Evolutionary conservation across 2,329 filamentous ascomycete species (phyloP).

Genomic region (Botryosphaeria agaves): DNA sequence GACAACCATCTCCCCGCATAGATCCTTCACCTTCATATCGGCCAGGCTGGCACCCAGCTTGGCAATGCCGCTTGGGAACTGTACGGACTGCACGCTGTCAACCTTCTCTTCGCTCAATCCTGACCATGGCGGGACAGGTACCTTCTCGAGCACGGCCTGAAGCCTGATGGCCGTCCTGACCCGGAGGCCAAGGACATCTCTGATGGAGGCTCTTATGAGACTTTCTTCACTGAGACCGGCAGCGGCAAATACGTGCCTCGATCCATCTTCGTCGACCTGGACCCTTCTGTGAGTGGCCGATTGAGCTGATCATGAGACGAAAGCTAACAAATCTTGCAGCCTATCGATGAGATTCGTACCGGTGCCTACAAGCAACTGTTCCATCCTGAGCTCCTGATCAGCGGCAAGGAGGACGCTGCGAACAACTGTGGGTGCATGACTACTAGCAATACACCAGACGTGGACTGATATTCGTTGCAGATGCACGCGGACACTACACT

Average conservation of each 20-base stretch:
- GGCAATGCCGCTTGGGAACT: constrained; percentile 63
- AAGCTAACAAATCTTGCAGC: constrained; percentile 16
- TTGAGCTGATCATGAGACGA: constrained; percentile 5
- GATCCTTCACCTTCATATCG: constrained; percentile 51
- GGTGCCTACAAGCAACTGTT: constrained; percentile 51
- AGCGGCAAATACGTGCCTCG: constrained; percentile 55
- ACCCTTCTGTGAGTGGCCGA: constrained; percentile 39
- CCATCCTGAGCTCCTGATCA: constrained; percentile 55
- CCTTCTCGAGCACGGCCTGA: constrained; percentile 55
- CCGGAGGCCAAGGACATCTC: constrained; percentile 40
- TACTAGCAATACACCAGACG: background rate
- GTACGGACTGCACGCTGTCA: constrained; percentile 28
- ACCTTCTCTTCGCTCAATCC: constrained; percentile 5
- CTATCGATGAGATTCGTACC: constrained; percentile 57
- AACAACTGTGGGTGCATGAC: constrained; percentile 42
- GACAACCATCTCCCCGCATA: constrained; percentile 11
- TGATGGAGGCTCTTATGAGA: constrained; percentile 50
- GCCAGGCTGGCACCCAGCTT: constrained; percentile 57
- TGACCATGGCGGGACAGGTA: constrained; percentile 30
- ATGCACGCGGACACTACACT: constrained; percentile 59
- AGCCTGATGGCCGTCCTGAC: constrained; percentile 45
- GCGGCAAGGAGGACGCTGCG: constrained; percentile 60
- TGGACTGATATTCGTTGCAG: constrained; percentile 12
- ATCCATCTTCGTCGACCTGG: constrained; percentile 55
- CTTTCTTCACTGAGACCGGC: constrained; percentile 59